Evolutionary conservation across 2,329 filamentous ascomycete species (phyloP).

Genomic region (Lecanicillium sp.): DNA sequence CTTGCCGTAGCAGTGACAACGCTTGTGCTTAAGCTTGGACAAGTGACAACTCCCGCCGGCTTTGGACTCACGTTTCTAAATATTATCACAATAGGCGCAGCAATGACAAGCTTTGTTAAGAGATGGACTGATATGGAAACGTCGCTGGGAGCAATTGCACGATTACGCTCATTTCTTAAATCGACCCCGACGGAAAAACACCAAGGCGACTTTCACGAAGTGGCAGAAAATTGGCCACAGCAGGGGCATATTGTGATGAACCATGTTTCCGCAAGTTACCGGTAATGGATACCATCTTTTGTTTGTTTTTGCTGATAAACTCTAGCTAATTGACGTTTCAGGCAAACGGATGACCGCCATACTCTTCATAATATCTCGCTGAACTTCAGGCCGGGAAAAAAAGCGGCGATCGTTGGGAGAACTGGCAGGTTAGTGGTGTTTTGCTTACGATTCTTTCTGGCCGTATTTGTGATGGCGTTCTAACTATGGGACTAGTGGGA

Average conservation of each 20-base stretch:
- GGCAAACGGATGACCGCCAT: background rate
- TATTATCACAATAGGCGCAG: conserved; percentile 16
- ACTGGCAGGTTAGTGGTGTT: conserved; percentile 20
- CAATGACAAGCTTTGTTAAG: conserved; percentile 16
- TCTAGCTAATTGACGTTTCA: background rate
- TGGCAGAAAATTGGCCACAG: background rate
- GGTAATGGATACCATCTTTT: background rate
- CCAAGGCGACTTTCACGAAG: background rate
- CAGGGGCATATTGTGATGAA: background rate
- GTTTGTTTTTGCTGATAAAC: background rate
- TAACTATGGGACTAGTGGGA: conserved; percentile 9
- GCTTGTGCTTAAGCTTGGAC: conserved; percentile 24
- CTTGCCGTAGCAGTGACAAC: conserved; percentile 34
- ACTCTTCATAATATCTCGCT: conserved; percentile 18
- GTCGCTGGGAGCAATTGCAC: background rate
- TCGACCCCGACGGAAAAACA: background rate
- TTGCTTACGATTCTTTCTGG: no score
- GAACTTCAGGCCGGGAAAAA: conserved; percentile 15
- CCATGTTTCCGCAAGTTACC: background rate
- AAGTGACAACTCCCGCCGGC: conserved; percentile 2
- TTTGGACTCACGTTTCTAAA: conserved; percentile 7
- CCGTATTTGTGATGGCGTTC: background rate
- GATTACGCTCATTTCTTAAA: background rate
- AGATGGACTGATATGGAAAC: conserved; percentile 12
- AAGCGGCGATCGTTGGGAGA: conserved; percentile 25